phyloP scores from a whole-genome alignment of 768 basidiomycete genomes.

The Saitozyma podzolica region DNA sequence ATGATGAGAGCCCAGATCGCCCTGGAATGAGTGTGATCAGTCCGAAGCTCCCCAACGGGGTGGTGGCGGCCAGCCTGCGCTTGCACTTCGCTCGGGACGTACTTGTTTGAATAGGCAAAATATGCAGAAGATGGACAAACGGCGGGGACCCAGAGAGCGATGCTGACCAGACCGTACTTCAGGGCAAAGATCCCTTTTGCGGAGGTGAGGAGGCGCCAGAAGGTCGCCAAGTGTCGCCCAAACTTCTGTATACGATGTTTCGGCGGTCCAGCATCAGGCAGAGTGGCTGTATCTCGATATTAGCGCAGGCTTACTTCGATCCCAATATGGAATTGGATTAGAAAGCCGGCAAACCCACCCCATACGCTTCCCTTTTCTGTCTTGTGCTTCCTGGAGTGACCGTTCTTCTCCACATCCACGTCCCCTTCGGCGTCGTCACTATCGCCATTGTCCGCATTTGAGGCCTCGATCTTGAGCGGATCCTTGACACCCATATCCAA shows the following conservation, averaged over 20 bases:
- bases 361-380: no score
- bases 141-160: conserved; percentile 61
- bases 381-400: conserved; percentile 6
- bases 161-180: conserved; percentile 58
- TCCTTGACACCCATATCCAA: conserved; percentile 33
- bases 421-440: conserved; percentile 10
- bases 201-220: conserved; percentile 56
- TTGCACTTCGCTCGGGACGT: conserved; percentile 1
- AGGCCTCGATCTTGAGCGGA: background rate
- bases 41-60: background rate
- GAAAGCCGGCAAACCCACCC: no score
- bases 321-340: no score
- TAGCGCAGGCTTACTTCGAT: no score
- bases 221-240: conserved; percentile 51
- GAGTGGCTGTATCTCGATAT: conserved; percentile 20
- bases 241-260: conserved; percentile 56
- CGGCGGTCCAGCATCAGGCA: conserved; percentile 60
- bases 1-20: conserved; percentile 64
- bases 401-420: conserved; percentile 32
- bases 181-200: conserved; percentile 59
- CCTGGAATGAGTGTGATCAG: conserved; percentile 52
- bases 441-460: conserved; percentile 4
- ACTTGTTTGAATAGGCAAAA: conserved; percentile 48
- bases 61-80: background rate
- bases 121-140: conserved; percentile 56